Conservation (phyloP, 2,329 filamentous ascomycete genomes). For the Sclerotinia borealis region DNA sequence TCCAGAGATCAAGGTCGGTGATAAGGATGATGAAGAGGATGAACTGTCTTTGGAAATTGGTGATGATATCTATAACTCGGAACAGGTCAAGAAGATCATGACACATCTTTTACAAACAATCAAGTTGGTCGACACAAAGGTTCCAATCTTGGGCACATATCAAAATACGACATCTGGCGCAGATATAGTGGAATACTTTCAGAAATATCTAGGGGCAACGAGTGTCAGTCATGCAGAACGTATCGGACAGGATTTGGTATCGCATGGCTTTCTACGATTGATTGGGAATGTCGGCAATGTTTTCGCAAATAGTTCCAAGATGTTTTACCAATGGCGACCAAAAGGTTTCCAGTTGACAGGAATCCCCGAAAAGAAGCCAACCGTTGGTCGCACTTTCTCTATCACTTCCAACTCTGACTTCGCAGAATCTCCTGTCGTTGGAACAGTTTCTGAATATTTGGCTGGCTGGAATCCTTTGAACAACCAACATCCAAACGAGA, state of each 20-base stretch:
- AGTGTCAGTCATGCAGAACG: slow-evolving; percentile 88
- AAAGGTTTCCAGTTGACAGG: slow-evolving; percentile 86
- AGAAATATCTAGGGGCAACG: slow-evolving; percentile 76
- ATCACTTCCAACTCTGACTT: slow-evolving; percentile 53
- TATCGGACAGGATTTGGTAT: slow-evolving; percentile 88
- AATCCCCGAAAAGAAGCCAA: slow-evolving; percentile 78
- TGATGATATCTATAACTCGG: slow-evolving; percentile 76
- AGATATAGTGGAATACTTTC: slow-evolving; percentile 93
- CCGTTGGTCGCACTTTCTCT: slow-evolving; percentile 69
- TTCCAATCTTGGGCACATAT: slow-evolving; percentile 91
- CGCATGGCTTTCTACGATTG: slow-evolving; percentile 78
- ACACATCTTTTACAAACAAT: slow-evolving; percentile 80
- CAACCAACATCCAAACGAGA: slow-evolving; percentile 88
- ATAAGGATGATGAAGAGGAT: slow-evolving; percentile 64
- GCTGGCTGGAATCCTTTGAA: slow-evolving; percentile 90
- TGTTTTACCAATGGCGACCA: slow-evolving; percentile 96
- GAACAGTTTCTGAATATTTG: slow-evolving; percentile 81
- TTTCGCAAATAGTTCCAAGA: slow-evolving; percentile 94
- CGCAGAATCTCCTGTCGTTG: slow-evolving; percentile 74
- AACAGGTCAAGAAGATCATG: slow-evolving; percentile 87
- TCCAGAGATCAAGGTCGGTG: slow-evolving; percentile 82
- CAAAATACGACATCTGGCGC: slow-evolving; percentile 85
- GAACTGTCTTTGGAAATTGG: slow-evolving; percentile 83
- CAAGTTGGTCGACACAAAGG: slow-evolving; percentile 84
- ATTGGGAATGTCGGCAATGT: slow-evolving; percentile 92